Conservation (phyloP, 1,139 yeast species). For the Williopsis jadinii region DNA sequence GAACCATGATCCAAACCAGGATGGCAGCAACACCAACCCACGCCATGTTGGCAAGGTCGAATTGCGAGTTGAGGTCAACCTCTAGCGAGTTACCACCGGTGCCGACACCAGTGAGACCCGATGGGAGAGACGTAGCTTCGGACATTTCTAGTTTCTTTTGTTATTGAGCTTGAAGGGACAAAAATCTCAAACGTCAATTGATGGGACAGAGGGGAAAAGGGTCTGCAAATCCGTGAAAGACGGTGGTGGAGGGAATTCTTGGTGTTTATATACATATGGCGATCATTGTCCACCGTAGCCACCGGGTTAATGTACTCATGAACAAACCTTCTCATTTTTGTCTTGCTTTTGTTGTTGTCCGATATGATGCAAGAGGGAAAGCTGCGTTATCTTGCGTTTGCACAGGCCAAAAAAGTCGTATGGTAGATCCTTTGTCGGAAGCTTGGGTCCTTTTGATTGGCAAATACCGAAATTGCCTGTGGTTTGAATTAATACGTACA, state of each 20-base stretch:
- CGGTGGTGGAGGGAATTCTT: background rate
- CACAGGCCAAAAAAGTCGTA: too few species aligned
- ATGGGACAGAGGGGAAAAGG: background rate
- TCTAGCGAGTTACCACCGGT: slow-evolving; percentile 78
- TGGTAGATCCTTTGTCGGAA: too few species aligned
- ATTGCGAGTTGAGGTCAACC: slow-evolving; percentile 67
- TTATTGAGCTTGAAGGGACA: too few species aligned
- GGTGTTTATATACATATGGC: too few species aligned
- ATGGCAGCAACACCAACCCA: slow-evolving; percentile 78
- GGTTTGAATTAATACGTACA: too few species aligned
- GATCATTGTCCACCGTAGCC: too few species aligned
- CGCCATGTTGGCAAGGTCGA: slow-evolving; percentile 72
- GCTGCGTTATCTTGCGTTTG: background rate
- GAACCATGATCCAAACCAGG: slow-evolving; percentile 89
- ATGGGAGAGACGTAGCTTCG: slow-evolving; percentile 24
- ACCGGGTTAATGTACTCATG: too few species aligned
- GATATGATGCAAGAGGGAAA: background rate
- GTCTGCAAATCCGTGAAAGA: background rate
- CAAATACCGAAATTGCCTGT: too few species aligned
- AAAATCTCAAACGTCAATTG: too few species aligned
- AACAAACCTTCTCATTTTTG: too few species aligned
- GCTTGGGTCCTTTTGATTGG: too few species aligned
- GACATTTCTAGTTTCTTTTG: slow-evolving; percentile 21
- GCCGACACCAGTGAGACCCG: slow-evolving; percentile 47
- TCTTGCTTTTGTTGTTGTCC: too few species aligned